Percentiles rank a stretch among this genome's conserved stretches.
phyloP scores from a whole-genome alignment of 768 basidiomycete species.

The Paxillus involutus region DNA sequence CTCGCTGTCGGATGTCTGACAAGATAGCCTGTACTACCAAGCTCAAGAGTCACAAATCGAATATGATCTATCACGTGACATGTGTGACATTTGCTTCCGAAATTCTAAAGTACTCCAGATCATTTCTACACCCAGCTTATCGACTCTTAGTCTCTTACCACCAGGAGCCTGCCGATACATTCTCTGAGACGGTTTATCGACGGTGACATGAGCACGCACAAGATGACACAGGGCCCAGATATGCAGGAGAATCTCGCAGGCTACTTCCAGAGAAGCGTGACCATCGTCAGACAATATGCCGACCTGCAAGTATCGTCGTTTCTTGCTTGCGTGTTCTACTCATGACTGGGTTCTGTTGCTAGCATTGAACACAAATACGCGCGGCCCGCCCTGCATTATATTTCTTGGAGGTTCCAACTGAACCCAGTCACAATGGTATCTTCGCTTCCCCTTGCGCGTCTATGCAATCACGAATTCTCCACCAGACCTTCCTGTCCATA shows the following conservation, averaged over 20 bases:
- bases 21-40: no score
- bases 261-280: conserved; percentile 30
- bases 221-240: neutral
- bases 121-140: no score
- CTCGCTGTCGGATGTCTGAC: no score
- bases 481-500: conserved; percentile 41
- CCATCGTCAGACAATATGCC: conserved; percentile 28
- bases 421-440: conserved; percentile 27
- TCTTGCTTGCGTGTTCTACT: neutral
- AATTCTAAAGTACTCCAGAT: no score
- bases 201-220: conserved; percentile 14
- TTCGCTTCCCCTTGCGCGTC: neutral
- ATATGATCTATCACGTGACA: no score
- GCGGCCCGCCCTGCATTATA: conserved; percentile 35
- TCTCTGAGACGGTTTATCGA: neutral
- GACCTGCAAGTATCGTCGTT: conserved; percentile 20
- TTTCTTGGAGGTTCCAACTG: conserved; percentile 19
- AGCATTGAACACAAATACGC: conserved; percentile 48
- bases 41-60: no score
- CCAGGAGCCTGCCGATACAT: neutral
- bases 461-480: conserved; percentile 5
- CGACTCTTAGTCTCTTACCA: neutral
- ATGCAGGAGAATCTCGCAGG: conserved; percentile 18
- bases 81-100: no score
- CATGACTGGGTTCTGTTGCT: neutral